phyloP scores from a whole-genome alignment of 2,329 filamentous ascomycete genomes.

The Parasarocladium wereldwijsianum region DNA sequence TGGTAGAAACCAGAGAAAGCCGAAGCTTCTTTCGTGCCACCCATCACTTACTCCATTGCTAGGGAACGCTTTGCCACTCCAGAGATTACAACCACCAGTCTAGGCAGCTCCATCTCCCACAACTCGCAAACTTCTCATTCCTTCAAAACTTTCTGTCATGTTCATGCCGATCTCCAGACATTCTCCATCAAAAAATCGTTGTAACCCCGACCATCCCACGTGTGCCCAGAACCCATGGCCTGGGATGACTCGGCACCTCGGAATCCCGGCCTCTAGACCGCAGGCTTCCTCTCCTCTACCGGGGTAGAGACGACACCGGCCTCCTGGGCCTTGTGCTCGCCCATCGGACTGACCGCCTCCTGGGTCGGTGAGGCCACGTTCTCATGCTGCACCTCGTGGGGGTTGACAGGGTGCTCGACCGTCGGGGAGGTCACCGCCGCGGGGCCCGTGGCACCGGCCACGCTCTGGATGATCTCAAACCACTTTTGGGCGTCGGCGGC shows the following conservation, averaged over 20 bases:
- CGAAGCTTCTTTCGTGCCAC: too few species aligned
- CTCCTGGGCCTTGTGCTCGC: slow-evolving; percentile 27
- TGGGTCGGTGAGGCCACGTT: slow-evolving; percentile 10
- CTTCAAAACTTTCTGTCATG: too few species aligned
- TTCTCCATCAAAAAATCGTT: too few species aligned
- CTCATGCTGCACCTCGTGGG: slow-evolving; percentile 8
- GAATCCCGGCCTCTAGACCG: slow-evolving; percentile 8
- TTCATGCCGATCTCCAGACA: too few species aligned
- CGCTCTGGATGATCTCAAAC: slow-evolving; percentile 57
- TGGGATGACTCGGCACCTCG: background rate
- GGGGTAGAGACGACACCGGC: slow-evolving; percentile 24
- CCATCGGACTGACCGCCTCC: slow-evolving; percentile 7
- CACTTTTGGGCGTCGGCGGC: slow-evolving; percentile 69
- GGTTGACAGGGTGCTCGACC: slow-evolving; percentile 9
- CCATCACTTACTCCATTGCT: too few species aligned
- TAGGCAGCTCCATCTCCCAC: too few species aligned
- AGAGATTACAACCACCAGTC: too few species aligned
- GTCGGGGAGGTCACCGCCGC: slow-evolving; percentile 15
- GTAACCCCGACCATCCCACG: too few species aligned
- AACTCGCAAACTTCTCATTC: too few species aligned
- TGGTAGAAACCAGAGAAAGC: too few species aligned
- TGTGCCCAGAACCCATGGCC: too few species aligned
- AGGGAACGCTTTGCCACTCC: too few species aligned
- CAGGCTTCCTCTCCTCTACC: slow-evolving; percentile 10
- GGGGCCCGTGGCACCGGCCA: slow-evolving; percentile 33